Evolutionary conservation across 352 stramenopile genomes (phyloP).

Genomic region (Phytophthora sp.): DNA sequence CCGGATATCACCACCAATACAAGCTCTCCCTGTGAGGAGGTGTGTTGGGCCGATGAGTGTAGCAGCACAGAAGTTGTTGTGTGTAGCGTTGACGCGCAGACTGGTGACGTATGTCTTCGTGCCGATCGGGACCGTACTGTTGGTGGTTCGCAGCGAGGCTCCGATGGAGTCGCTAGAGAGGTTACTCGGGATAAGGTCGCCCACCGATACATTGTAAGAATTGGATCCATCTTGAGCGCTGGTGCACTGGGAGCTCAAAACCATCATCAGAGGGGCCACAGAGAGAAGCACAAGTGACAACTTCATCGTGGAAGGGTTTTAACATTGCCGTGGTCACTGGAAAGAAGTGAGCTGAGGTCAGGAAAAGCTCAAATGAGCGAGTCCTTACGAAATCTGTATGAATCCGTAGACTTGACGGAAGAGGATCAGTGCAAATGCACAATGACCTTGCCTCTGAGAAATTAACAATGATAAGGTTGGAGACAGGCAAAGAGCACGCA

Average conservation of each 20-base stretch:
- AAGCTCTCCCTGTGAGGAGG: slow-evolving; percentile 6
- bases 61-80: slow-evolving; percentile 16
- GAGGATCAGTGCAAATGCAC: too few relatives aligned
- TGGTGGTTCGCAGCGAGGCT: neutral
- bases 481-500: too few relatives aligned
- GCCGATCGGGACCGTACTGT: slow-evolving; percentile 29
- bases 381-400: too few relatives aligned
- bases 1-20: neutral
- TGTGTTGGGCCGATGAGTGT: slow-evolving; percentile 16
- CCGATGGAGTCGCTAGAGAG: slow-evolving; percentile 41
- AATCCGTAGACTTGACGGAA: too few relatives aligned
- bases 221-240: slow-evolving; percentile 13
- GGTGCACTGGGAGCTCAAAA: neutral
- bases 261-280: neutral
- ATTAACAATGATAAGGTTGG: too few relatives aligned
- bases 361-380: slow-evolving; percentile 13
- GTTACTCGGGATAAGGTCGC: slow-evolving; percentile 5
- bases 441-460: too few relatives aligned
- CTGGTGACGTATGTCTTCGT: slow-evolving; percentile 40
- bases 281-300: neutral
- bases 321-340: neutral
- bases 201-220: neutral
- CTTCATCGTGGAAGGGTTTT: slow-evolving; percentile 12
- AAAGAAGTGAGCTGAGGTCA: neutral
- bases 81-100: slow-evolving; percentile 15